Base-by-base conservation (phyloP, 345 rosid genomes). In the Euphorbia lathyris region DNA sequence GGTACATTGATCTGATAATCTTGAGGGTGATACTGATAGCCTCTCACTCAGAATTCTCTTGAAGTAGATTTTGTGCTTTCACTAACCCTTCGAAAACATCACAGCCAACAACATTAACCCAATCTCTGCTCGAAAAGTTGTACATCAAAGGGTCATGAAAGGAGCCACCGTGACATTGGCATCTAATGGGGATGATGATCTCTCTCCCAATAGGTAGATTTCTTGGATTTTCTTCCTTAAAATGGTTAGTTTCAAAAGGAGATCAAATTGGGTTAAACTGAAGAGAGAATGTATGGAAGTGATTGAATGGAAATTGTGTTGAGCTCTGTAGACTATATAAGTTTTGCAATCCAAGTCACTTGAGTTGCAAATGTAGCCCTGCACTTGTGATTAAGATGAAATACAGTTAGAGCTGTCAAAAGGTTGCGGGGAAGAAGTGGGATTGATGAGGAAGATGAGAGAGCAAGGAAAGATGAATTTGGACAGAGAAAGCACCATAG, bases 31-130 rank as follows among this genome's bases (percentile, higher is more conserved):
- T n/a, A n/a, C n/a, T n/a, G n/a, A n/a, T 27, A 36, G 27, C 9
- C 68, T 51, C 25, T 47, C 12, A 50, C 22, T 19, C 53, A 1
- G 77, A 53, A 50, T 77, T 77, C 56, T 75, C 66, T 10, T 69
- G 51, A 2, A 42, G 5, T 1, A 81, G 62, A 66, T 56, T 75
- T 17, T 66, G 73, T 19, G 51, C 71, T 72, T 69, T 72, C 60
- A 67, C 77, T 71, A 81, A 14, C 65, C 78, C 80, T 72, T 75
- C 73, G 26, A 75, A 81, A 19, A 72, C 76, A 50, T 60, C 75
- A 52, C 84, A 78, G 23, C 80, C 78, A 57, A 81, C 71, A 0
- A 22, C 22, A 42, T 51, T 40, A 42, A 72, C 59, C 13, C 79
- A 78, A 58, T 32, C 68, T 29, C 55, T 47, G 25, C 47, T 50